Percentiles rank a stretch among this genome's conserved stretches.
Evolutionary conservation across 208 protist species (phyloP).

Genomic region (Trypanosoma boissoni): DNA sequence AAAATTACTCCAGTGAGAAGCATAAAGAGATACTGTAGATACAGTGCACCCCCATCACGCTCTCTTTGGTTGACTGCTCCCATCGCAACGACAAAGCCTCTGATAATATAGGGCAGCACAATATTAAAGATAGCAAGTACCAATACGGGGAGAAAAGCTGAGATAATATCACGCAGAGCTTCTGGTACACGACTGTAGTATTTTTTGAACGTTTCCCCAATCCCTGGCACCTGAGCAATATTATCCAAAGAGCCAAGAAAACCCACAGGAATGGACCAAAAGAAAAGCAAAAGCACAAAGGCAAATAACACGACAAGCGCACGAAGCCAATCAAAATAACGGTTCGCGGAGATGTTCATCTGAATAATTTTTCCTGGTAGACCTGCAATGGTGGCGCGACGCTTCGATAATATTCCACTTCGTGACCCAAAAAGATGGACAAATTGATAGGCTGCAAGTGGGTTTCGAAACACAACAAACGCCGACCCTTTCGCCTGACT

Average conservation of each 20-base stretch:
- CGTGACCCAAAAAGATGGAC: conserved; percentile 58
- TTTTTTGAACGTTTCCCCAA: conserved; percentile 38
- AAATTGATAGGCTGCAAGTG: conserved; percentile 70
- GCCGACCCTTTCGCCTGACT: conserved; percentile 36
- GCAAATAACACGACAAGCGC: conserved; percentile 37
- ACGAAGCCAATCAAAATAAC: conserved; percentile 41
- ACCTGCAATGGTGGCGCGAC: conserved; percentile 60
- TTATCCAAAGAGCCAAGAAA: conserved; percentile 75
- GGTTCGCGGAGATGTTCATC: conserved; percentile 46
- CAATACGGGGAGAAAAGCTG: conserved; percentile 64
- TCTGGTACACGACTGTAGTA: conserved; percentile 36
- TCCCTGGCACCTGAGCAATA: conserved; percentile 40
- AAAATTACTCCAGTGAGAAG: conserved; percentile 82
- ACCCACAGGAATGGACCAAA: conserved; percentile 72
- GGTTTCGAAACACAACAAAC: conserved; percentile 72
- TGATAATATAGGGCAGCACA: conserved; percentile 66
- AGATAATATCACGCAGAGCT: conserved; percentile 39
- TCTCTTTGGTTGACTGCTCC: conserved; percentile 62
- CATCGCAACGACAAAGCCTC: conserved; percentile 62
- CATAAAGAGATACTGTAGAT: conserved; percentile 87
- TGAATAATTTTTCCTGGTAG: conserved; percentile 66
- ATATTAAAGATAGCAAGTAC: conserved; percentile 73
- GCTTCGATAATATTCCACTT: conserved; percentile 36
- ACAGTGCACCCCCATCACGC: conserved; percentile 54
- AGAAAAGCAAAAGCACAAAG: conserved; percentile 62